phyloP scores from a whole-genome alignment of 352 stramenopile genomes.

The Pythium scleroteichum region DNA sequence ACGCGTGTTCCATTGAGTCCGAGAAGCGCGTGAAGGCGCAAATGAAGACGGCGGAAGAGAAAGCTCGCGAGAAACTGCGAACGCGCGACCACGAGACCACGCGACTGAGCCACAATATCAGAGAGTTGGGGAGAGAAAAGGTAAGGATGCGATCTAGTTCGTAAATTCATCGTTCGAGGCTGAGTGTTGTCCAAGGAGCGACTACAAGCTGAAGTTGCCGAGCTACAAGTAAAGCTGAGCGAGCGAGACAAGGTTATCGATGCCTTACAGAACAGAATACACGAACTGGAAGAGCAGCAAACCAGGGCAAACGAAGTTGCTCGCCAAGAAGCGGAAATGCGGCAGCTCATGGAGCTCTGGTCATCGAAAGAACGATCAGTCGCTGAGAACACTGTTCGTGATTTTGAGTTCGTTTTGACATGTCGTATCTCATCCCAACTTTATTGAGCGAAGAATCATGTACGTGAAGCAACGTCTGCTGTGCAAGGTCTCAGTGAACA shows the following conservation, averaged over 20 bases:
- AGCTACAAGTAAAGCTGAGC: constrained; percentile 11
- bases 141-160: too few species aligned
- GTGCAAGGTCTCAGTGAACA: constrained; percentile 21
- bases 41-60: neutral
- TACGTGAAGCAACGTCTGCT: constrained; percentile 17
- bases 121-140: constrained; percentile 6
- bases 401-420: too few species aligned
- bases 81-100: constrained; percentile 5
- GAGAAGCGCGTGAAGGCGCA: constrained; percentile 10
- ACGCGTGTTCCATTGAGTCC: constrained; percentile 3
- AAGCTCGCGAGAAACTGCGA: constrained; percentile 2
- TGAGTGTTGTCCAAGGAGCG: constrained; percentile 7
- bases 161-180: neutral
- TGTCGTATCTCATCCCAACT: too few species aligned
- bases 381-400: constrained; percentile 22
- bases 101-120: constrained; percentile 7
- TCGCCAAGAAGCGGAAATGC: constrained; percentile 6
- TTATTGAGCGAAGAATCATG: too few species aligned
- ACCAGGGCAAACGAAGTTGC: neutral
- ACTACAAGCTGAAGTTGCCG: constrained; percentile 1
- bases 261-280: neutral
- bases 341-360: constrained; percentile 17
- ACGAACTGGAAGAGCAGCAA: constrained; percentile 1
- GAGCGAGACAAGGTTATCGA: constrained; percentile 13
- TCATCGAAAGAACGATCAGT: constrained; percentile 19